Base-by-base conservation (phyloP, 371 early-diverging fungal species). In the Mortierella sp. region DNA sequence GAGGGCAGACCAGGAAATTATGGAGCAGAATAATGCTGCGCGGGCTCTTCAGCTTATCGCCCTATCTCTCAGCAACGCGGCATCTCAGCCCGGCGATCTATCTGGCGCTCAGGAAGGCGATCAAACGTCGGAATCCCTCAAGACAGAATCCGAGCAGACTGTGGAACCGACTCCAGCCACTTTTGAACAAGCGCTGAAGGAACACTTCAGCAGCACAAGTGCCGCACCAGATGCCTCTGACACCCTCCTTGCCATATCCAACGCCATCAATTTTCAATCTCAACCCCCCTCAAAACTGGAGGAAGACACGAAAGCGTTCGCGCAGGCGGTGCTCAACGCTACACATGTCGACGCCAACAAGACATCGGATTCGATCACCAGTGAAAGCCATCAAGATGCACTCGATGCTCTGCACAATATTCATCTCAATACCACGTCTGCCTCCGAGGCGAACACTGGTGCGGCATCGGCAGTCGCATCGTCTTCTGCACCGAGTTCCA, bases 11-110 rank as follows among this genome's bases (percentile, higher is more conserved):
- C 65, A 76, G 12, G 75, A 73, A 11, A 58, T 47, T 4, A 54
- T 66, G 42, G 73, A 72, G 15, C 76, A 75, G 31, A 61, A 61
- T 50, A 65, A 70, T 21, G 78, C 78, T 5, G 78, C 78, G 7
- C 56, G 50, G 15, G 78, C 78, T 3, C 59, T 76, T 2, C 78
- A 76, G 31, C 46, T 60, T 9, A 76, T 76, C 48, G 78, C 78
- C 21, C 65, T 60, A 28, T 70, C 70, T 0, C 59, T 76, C 27
- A 64, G 34, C 58, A 60, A 50, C 34, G 23, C 61, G 0, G 32
- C 56, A 2, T 17, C 59, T n/a, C 31, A 42, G n/a, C 7, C 63
- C 0, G 6, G 52, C 49, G 56, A 64, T 1, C 49, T 15, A n/a
- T 8, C 43, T 11, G 34, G 50, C 6, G 5, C 49, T 11, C 42